phyloP scores from a whole-genome alignment of 202 grass and related monocot genomes.

The Schoenoplectus triqueter region DNA sequence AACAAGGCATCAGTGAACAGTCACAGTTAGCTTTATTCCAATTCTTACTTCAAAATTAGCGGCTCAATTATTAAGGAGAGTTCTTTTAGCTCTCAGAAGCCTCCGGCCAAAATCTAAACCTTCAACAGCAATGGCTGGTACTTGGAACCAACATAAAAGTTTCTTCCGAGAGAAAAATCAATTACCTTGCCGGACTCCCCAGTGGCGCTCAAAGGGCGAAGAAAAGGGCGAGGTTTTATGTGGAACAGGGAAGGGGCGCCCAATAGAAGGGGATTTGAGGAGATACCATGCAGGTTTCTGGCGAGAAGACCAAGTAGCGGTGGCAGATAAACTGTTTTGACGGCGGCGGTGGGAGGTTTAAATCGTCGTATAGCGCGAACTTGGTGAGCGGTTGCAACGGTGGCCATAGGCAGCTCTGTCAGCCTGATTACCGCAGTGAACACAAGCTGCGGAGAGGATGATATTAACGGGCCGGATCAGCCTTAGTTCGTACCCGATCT shows the following conservation, averaged over 20 bases:
- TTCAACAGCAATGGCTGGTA: too few relatives aligned
- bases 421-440: not conserved
- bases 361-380: not conserved
- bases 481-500: not conserved
- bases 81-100: too few relatives aligned
- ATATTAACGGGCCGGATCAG: conserved; percentile 13
- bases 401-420: not conserved
- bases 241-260: not conserved
- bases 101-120: too few relatives aligned
- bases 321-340: not conserved
- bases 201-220: conserved; percentile 5
- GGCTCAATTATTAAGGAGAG: too few relatives aligned
- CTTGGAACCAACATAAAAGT: not conserved
- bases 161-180: conserved; percentile 23
- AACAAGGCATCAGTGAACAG: too few relatives aligned
- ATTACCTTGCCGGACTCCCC: conserved; percentile 37
- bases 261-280: conserved; percentile 1
- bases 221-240: conserved; percentile 23
- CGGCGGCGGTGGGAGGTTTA: not conserved
- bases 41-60: too few relatives aligned
- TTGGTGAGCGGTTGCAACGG: not conserved
- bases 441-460: not conserved
- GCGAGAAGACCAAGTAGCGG: not conserved
- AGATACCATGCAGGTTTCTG: not conserved
- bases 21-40: too few relatives aligned